Base-by-base conservation (phyloP, 169 alveolate genomes). In the Plasmodium chabaudi region DNA sequence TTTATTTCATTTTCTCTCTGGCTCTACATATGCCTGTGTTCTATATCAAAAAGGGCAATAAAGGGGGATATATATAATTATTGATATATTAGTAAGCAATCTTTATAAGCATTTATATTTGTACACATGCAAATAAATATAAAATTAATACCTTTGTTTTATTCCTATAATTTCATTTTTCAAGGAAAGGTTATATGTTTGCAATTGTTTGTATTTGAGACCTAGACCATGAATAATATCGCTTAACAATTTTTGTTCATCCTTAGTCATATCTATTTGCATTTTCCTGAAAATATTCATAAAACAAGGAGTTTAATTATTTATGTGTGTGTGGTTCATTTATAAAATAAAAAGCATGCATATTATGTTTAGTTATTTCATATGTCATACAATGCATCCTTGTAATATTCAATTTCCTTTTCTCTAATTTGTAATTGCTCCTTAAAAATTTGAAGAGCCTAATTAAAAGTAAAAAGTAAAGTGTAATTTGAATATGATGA, bases 351-450 rank as follows among this genome's bases (percentile, higher is more conserved):
- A 34, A 34, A 34, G 4, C 4, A 34, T 34, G 42, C 4, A 34
- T 34, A 34, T 34, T 3, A 3, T 4, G 7, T 3, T 34, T 34
- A 34, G 42, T 3, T 34, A 7, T 34, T 34, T 63, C 4, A 21
- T 13, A 21, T 63, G 12, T 0, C 25, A 46, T 79, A 79, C 89
- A 79, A 59, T 65, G 89, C 72, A 34, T 79, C 82, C 63, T 67
- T 79, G 67, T 79, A 79, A 47, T 79, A 79, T 79, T 79, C 89
- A 57, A 82, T 79, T 79, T 79, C 89, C 89, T 79, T 79, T 65
- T 79, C 89, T 34, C 89, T 79, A 79, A 79, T 79, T 79, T 79
- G 89, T 25, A 79, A 21, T 49, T 79, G 89, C 17, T 79, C 89
- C 49, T 79, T 79, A 65, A 79, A 79, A 17, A 79, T 79, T 79